These are phyloP conservation scores for Lentinus brumalis DNA, from an alignment of 768 basidiomycete species.

Conservation along the genomic window DNA sequence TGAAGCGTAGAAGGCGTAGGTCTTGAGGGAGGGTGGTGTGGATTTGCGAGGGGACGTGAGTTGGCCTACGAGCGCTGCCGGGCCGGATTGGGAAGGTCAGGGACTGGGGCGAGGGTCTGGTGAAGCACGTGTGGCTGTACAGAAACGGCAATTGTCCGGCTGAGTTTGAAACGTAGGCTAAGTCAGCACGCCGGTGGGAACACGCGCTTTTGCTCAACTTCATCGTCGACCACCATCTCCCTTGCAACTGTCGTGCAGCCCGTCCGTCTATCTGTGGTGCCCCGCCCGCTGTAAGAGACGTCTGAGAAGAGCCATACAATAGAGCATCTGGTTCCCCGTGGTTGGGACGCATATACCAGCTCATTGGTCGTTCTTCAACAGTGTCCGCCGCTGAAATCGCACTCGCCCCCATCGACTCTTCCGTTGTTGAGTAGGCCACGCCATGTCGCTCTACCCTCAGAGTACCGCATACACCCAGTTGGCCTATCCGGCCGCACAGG, in stretches of 20 bases:
- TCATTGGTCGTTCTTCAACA: constrained; percentile 8
- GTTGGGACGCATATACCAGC: constrained; percentile 12
- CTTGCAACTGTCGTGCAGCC: constrained; percentile 18
- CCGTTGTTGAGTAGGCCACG: constrained; percentile 10
- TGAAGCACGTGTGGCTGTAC: background rate
- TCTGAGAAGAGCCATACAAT: constrained; percentile 17
- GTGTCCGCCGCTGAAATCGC: constrained; percentile 1
- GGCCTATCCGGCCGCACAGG: constrained; percentile 46
- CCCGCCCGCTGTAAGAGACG: constrained; percentile 30
- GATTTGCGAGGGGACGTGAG: constrained; percentile 18
- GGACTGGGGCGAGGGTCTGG: constrained; percentile 24
- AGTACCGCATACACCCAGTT: constrained; percentile 57
- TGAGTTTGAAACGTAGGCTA: constrained; percentile 36
- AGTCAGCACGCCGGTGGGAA: constrained; percentile 16
- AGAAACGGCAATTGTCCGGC: constrained; percentile 19
- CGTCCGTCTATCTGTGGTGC: constrained; percentile 8
- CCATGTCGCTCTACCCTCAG: constrained; percentile 50
- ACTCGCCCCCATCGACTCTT: background rate
- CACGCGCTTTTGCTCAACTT: constrained; percentile 35
- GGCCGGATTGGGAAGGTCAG: constrained; percentile 24
- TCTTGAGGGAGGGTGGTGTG: constrained; percentile 34
- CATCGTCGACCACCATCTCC: constrained; percentile 50
- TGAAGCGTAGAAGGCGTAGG: constrained; percentile 25
- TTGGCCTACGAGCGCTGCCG: constrained; percentile 17
- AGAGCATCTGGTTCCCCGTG: constrained; percentile 10